phyloP scores from a whole-genome alignment of 2,329 filamentous ascomycete genomes.

The Paracoccidioides brasiliensis region DNA sequence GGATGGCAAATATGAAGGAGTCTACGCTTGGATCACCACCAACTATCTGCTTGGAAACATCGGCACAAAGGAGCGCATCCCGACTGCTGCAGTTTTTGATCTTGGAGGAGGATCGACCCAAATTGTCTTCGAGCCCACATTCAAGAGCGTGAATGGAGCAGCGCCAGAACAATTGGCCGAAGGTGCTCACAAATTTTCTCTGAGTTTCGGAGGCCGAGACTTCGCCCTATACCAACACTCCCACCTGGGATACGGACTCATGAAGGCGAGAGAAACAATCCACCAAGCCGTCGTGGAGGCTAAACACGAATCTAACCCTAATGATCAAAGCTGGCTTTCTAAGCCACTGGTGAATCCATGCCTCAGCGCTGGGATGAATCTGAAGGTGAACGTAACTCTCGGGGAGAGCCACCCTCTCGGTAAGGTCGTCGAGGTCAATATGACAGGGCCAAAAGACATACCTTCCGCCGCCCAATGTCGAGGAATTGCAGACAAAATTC shows the following conservation, averaged over 20 bases:
- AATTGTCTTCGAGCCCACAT: slow-evolving; percentile 96
- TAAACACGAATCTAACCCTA: slow-evolving; percentile 49
- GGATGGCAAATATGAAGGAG: slow-evolving; percentile 93
- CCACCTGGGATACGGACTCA: slow-evolving; percentile 90
- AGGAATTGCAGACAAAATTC: slow-evolving; percentile 73
- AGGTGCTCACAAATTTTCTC: slow-evolving; percentile 90
- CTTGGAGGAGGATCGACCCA: slow-evolving; percentile 94
- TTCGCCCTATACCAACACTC: slow-evolving; percentile 97
- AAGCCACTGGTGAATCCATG: slow-evolving; percentile 70
- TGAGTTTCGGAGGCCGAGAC: slow-evolving; percentile 77
- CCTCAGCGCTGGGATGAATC: slow-evolving; percentile 66
- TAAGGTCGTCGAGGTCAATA: slow-evolving; percentile 56
- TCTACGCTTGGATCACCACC: slow-evolving; percentile 97
- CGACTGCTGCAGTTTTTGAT: slow-evolving; percentile 90
- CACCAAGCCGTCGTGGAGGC: slow-evolving; percentile 64
- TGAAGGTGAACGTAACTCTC: slow-evolving; percentile 60
- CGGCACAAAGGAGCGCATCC: slow-evolving; percentile 75
- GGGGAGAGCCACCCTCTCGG: slow-evolving; percentile 53
- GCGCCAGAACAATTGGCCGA: slow-evolving; percentile 75
- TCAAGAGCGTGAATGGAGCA: slow-evolving; percentile 60
- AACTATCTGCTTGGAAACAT: slow-evolving; percentile 99
- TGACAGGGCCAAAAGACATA: slow-evolving; percentile 62
- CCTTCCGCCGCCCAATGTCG: slow-evolving; percentile 78
- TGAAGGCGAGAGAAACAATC: slow-evolving; percentile 82
- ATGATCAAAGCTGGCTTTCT: slow-evolving; percentile 53